Conservation (phyloP, 2,329 filamentous ascomycete species). For the Colletotrichum sp. region DNA sequence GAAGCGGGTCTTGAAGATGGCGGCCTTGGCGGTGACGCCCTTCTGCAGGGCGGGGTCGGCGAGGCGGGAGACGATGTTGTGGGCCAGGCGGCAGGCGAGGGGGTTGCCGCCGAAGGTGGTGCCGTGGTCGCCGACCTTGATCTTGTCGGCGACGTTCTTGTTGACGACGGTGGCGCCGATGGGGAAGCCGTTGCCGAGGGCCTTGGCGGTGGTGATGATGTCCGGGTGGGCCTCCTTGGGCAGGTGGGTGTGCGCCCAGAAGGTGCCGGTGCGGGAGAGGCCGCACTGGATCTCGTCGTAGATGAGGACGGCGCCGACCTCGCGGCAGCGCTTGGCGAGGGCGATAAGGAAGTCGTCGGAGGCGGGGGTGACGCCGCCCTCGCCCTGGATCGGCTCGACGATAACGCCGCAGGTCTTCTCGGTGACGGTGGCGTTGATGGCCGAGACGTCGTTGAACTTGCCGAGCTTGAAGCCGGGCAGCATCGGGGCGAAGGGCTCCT, state of each 20-base stretch:
- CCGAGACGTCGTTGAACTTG: conserved; percentile 80
- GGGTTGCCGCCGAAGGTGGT: conserved; percentile 96
- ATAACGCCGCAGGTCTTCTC: conserved; percentile 92
- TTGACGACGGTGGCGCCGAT: conserved; percentile 73
- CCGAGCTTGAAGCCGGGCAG: conserved; percentile 91
- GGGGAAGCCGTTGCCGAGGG: conserved; percentile 94
- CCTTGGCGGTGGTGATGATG: conserved; percentile 92
- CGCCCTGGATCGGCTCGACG: conserved; percentile 95
- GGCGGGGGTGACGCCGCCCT: conserved; percentile 89
- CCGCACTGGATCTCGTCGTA: conserved; percentile 99
- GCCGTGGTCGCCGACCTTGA: conserved; percentile 78
- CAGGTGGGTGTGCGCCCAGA: conserved; percentile 87
- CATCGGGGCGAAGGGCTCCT: conserved; percentile 94
- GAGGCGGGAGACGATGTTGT: conserved; percentile 83
- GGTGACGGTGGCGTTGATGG: conserved; percentile 76
- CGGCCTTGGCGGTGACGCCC: conserved; percentile 70
- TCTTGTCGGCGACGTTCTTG: conserved; percentile 44
- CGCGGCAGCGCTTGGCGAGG: conserved; percentile 82
- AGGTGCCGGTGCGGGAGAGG: conserved; percentile 80
- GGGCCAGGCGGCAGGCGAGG: conserved; percentile 81
- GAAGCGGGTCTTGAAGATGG: conserved; percentile 54
- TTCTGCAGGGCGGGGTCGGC: conserved; percentile 73
- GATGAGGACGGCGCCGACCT: conserved; percentile 87
- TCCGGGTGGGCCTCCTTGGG: conserved; percentile 87
- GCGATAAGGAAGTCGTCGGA: conserved; percentile 82